phyloP scores from a whole-genome alignment of 192 early-diverging fungal genomes.

The Coemansia sp. region DNA sequence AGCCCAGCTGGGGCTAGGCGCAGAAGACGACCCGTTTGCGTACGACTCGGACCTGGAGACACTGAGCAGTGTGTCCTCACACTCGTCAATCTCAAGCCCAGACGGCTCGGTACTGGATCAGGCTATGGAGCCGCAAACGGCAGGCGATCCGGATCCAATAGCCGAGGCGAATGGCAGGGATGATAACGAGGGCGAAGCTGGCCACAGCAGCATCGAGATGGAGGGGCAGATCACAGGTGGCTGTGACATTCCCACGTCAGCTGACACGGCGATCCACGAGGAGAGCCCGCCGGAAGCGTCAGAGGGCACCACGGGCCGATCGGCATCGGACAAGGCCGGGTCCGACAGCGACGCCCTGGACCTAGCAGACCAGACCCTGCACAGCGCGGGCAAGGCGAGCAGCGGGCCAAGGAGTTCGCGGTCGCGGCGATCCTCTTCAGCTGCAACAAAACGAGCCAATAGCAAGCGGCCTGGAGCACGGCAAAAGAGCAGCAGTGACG shows the following conservation, averaged over 20 bases:
- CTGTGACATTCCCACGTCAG: not conserved
- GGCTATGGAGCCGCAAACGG: too few species aligned
- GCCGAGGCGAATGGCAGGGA: slow-evolving; percentile 3
- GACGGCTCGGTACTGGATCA: slow-evolving; percentile 17
- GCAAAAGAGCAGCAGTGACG: too few species aligned
- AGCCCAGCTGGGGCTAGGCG: slow-evolving; percentile 4
- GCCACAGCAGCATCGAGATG: not conserved
- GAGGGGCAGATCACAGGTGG: too few species aligned
- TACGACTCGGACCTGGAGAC: slow-evolving; percentile 50
- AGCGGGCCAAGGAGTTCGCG: not conserved
- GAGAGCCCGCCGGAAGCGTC: not conserved
- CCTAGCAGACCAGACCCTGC: not conserved
- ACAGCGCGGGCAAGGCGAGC: not conserved
- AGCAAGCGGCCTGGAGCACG: not conserved
- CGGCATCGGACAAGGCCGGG: too few species aligned
- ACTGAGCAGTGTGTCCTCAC: slow-evolving; percentile 46
- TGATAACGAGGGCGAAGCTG: not conserved
- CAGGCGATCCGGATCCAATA: too few species aligned
- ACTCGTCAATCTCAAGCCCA: slow-evolving; percentile 40
- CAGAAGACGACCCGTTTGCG: slow-evolving; percentile 40
- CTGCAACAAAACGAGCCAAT: not conserved
- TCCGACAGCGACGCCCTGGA: not conserved
- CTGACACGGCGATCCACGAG: slow-evolving; percentile 1
- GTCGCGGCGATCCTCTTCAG: not conserved
- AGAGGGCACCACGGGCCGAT: too few species aligned